Base-by-base conservation (phyloP, 768 basidiomycete genomes). In the Aureoboletus auriporus region DNA sequence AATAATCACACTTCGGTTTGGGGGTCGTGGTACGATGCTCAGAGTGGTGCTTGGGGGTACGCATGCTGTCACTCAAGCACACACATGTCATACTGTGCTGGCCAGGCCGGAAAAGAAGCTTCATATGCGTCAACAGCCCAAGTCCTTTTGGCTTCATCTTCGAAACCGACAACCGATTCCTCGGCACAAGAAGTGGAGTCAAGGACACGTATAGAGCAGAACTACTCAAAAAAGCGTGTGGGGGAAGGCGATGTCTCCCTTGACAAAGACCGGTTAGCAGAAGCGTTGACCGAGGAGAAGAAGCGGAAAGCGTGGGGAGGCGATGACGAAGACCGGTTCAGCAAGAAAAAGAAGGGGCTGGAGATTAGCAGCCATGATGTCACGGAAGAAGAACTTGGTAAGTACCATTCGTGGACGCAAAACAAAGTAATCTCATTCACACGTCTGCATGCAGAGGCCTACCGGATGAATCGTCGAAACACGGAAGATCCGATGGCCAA, bases 1-100 rank as follows among this genome's bases (percentile, higher is more conserved):
- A 94, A 93, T 68, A 99, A 99, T 62, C 96, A 99, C 61, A 93
- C 87, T 1, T 74, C 82, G 5, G 84, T 97, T n/a, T 99, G 96
- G 96, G 96, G 96, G 39, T 99, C 96, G 38, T 98, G 84, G 83
- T 98, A 89, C 65, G 83, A 89, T 55, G 52, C 72, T 13, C 71
- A 79, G 11, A 75, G 78, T 3, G 80, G 84, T 12, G 62, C 73
- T 50, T 99, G 96, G 96, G 96, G 96, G 33, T 99, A 86, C 66
- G 86, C 81, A 26, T 99, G 96, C 67, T 99, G 96, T 62, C 94
- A 96, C 62, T 93, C 93, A 9, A 75, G 62, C 39, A 72, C 92
- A 27, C 86, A 92, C 59, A 71, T 89, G 42, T 94, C 94, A 14
- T 97, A 97, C 64, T 97, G 94, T 64, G 83, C 93, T 46, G 94